Conservation (phyloP, 768 basidiomycete species). For the Serendipita indica region DNA sequence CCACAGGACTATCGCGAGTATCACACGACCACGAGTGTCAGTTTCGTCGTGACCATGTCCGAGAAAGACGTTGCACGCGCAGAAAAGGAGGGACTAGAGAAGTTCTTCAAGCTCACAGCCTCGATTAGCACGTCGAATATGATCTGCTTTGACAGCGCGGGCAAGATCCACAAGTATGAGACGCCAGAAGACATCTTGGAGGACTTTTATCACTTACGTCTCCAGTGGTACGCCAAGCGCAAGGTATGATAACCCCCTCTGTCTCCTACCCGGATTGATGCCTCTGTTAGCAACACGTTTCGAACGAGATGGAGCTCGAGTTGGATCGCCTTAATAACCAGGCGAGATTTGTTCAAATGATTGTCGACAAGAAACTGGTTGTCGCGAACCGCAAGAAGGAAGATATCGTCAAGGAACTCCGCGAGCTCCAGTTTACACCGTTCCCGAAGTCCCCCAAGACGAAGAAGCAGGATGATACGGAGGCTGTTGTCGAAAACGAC, state of each 20-base stretch:
- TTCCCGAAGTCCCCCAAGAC: slow-evolving; percentile 70
- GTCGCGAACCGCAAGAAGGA: slow-evolving; percentile 81
- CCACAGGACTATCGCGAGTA: slow-evolving; percentile 91
- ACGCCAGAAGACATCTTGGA: slow-evolving; percentile 82
- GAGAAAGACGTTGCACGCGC: slow-evolving; percentile 74
- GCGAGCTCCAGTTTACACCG: slow-evolving; percentile 71
- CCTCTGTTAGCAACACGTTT: slow-evolving; percentile 55
- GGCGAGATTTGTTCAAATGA: slow-evolving; percentile 94
- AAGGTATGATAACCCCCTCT: slow-evolving; percentile 40
- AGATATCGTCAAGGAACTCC: slow-evolving; percentile 72
- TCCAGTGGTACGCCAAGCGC: slow-evolving; percentile 89
- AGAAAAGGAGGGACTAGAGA: slow-evolving; percentile 73
- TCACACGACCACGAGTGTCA: slow-evolving; percentile 82
- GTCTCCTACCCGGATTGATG: not conserved
- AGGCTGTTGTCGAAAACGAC: slow-evolving; percentile 40
- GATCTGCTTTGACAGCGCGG: slow-evolving; percentile 95
- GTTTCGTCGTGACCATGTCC: slow-evolving; percentile 71
- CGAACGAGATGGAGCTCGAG: slow-evolving; percentile 61
- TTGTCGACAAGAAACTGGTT: slow-evolving; percentile 65
- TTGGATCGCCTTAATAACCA: slow-evolving; percentile 86
- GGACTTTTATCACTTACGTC: slow-evolving; percentile 79
- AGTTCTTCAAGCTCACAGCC: slow-evolving; percentile 78
- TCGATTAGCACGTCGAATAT: slow-evolving; percentile 89
- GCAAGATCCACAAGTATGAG: slow-evolving; percentile 88
- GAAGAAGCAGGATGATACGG: slow-evolving; percentile 50